Percentiles rank a stretch among this genome's conserved stretches.
Evolutionary conservation across 202 grass and related monocot species (phyloP).

Genomic region (Digitaria exilis): DNA sequence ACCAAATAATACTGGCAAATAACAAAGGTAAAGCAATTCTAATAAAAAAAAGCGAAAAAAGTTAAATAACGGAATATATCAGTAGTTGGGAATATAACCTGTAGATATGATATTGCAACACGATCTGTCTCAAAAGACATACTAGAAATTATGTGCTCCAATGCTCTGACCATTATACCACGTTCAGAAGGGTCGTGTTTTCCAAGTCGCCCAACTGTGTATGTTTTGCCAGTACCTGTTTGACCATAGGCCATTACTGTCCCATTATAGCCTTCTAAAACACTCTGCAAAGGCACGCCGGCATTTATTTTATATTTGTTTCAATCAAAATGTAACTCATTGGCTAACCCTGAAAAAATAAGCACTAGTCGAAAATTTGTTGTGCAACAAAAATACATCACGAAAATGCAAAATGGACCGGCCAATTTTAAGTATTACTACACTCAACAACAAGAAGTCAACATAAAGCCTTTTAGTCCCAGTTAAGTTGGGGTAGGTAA

Average conservation of each 20-base stretch:
- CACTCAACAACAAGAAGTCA: background rate
- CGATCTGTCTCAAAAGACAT: slow-evolving; percentile 56
- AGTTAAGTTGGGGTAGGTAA: background rate
- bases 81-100: slow-evolving; percentile 53
- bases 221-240: slow-evolving; percentile 99
- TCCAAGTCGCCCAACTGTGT: slow-evolving; percentile 87
- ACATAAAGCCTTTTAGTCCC: background rate
- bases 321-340: slow-evolving; percentile 21
- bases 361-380: slow-evolving; percentile 20
- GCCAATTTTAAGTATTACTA: slow-evolving; percentile 4
- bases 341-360: slow-evolving; percentile 5
- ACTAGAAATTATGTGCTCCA: slow-evolving; percentile 85
- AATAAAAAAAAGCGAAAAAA: slow-evolving; percentile 12
- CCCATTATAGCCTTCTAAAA: slow-evolving; percentile 98
- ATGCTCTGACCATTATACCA: slow-evolving; percentile 95
- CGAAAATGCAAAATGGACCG: background rate
- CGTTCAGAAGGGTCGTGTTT: slow-evolving; percentile 86
- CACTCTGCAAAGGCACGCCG: slow-evolving; percentile 72
- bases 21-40: slow-evolving; percentile 23
- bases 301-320: slow-evolving; percentile 41
- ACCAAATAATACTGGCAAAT: background rate
- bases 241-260: slow-evolving; percentile 99
- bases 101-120: slow-evolving; percentile 79
- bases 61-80: background rate
- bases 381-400: background rate